Evolutionary conservation across 2,329 filamentous ascomycete species (phyloP).

Genomic region (Pyrenophora teres): DNA sequence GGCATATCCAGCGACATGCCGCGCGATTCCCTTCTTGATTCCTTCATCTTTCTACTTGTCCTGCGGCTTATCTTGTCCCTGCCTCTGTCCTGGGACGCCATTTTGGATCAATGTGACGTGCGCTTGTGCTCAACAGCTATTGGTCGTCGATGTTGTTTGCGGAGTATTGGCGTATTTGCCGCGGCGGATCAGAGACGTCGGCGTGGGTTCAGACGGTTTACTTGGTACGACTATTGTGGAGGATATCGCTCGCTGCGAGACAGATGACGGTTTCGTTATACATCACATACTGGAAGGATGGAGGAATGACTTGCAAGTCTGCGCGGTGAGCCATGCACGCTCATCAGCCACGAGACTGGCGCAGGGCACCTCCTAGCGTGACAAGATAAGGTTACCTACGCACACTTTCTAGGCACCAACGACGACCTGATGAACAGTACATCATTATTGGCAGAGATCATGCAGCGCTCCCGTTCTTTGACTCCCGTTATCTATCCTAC

Average conservation of each 20-base stretch:
- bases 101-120: slow-evolving; percentile 23
- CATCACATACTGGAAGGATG: slow-evolving; percentile 42
- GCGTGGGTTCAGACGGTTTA: slow-evolving; percentile 1
- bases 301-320: slow-evolving; percentile 22
- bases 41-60: slow-evolving; percentile 42
- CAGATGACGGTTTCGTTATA: slow-evolving; percentile 13
- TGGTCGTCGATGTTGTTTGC: slow-evolving; percentile 13
- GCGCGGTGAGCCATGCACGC: slow-evolving; percentile 17
- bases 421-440: neutral
- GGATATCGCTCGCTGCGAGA: slow-evolving; percentile 31
- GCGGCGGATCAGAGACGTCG: slow-evolving; percentile 20
- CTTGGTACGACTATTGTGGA: slow-evolving; percentile 5
- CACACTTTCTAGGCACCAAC: slow-evolving; percentile 11
- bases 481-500: slow-evolving; percentile 8
- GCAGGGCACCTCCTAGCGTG: slow-evolving; percentile 9
- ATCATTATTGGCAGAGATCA: neutral
- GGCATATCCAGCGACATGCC: slow-evolving; percentile 58
- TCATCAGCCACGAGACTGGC: slow-evolving; percentile 15
- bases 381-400: slow-evolving; percentile 21
- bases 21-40: slow-evolving; percentile 33
- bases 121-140: slow-evolving; percentile 12
- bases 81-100: slow-evolving; percentile 43
- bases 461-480: neutral
- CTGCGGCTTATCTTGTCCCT: slow-evolving; percentile 36
- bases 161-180: slow-evolving; percentile 14